Evolutionary conservation across 306 rosid species (phyloP), one percentile per base, ranked within the genome.

Genomic region (Begonia fuchsioides): DNA sequence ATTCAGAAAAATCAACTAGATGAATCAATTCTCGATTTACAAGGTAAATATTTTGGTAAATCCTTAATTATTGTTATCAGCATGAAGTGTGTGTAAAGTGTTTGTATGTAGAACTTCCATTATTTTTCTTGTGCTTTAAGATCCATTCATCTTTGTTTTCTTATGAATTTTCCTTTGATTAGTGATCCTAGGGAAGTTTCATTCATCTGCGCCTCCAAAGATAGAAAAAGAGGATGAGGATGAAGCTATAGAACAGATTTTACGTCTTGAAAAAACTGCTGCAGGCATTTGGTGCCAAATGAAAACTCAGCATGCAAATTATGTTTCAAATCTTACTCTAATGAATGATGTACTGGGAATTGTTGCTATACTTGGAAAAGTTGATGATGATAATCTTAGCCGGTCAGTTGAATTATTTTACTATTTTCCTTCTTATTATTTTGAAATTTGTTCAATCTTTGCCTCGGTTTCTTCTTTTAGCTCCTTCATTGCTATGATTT

Each of bases 281-380:
- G 95, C 95, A 15, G 65, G 79, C 20, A 12, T 84, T 56, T 63
- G 68, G 56, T 81, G 77, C 72, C 67, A 75, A 75, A 51, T 81
- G 63, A 76, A 68, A 72, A 64, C 84, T 43, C 75, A 63, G 51
- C 51, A 63, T 20, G n/a, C 57, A 13, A 35, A 57, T 45, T 60
- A 59, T 56, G 57, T 74, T 39, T 64, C 71, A 15, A 68, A 73
- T 61, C 59, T 65, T 15, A 46, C 71, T n/a, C 58, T 84, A 47
- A 68, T 78, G 53, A 81, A 81, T 67, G 92, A 79, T 70, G 63
- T 76, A 59, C 55, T 84, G 39, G 95, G 95, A 15, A 61, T 90
- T 65, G 93, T 88, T 62, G 90, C 84, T 57, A 73, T 77, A 51
- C 95, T 84, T 52, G 92, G 79, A 43, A 74, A 49, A 69, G 92